A percentile compares a stretch with the other conserved stretches of the same genome.
phyloP scores from a whole-genome alignment of 176 grass and related monocot species.

The Oryza glaberrima region DNA sequence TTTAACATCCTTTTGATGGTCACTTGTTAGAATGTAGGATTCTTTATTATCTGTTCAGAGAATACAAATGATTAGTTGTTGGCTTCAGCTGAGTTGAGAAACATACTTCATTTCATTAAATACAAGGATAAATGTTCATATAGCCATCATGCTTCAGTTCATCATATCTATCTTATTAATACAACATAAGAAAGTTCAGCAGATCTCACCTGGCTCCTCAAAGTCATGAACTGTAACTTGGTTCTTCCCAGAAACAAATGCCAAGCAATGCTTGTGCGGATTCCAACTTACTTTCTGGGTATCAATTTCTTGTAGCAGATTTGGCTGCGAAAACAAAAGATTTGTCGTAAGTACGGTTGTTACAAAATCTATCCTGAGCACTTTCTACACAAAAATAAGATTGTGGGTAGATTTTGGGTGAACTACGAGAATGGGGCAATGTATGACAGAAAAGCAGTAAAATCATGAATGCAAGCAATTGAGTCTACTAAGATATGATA shows the following conservation, averaged over 20 bases:
- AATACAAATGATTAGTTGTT: conserved; percentile 21
- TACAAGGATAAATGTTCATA: not conserved
- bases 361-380: not conserved
- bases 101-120: conserved; percentile 26
- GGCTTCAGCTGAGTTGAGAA: not conserved
- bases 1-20: conserved; percentile 74
- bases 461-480: not conserved
- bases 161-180: not conserved
- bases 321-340: conserved; percentile 63
- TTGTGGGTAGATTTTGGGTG: not conserved
- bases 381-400: not conserved
- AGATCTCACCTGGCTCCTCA: conserved; percentile 75
- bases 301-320: conserved; percentile 66
- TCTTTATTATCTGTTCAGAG: conserved; percentile 81
- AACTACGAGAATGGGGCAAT: not conserved
- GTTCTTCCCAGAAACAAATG: conserved; percentile 79
- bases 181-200: conserved; percentile 19
- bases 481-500: not conserved
- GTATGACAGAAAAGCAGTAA: not conserved
- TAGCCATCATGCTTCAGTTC: not conserved
- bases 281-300: conserved; percentile 83
- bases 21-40: conserved; percentile 70
- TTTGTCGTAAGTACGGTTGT: not conserved
- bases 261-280: conserved; percentile 79
- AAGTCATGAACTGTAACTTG: conserved; percentile 80